Conservation (phyloP, 768 basidiomycete species). For the Xanthoconium stramineum region DNA sequence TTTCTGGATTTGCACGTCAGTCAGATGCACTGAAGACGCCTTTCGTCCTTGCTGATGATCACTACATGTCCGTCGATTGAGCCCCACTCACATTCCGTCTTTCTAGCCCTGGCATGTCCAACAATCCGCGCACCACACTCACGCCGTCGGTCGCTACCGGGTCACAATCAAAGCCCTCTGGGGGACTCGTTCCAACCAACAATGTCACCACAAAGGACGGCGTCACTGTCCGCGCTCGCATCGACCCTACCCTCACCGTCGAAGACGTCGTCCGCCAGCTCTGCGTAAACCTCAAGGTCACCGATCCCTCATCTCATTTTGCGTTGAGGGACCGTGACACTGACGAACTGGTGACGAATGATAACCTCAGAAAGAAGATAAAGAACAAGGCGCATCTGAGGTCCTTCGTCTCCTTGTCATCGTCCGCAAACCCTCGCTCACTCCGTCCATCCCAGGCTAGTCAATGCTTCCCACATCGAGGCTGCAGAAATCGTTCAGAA, state of each 20-base stretch:
- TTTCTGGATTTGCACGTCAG: slow-evolving; percentile 62
- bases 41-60: slow-evolving; percentile 42
- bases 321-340: slow-evolving; percentile 75
- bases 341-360: slow-evolving; percentile 82
- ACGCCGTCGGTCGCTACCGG: slow-evolving; percentile 32
- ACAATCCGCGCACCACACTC: slow-evolving; percentile 28
- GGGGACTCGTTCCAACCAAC: slow-evolving; percentile 72
- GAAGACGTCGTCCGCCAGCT: slow-evolving; percentile 83
- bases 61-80: too few species aligned
- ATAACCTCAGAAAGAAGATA: slow-evolving; percentile 81
- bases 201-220: slow-evolving; percentile 78
- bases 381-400: slow-evolving; percentile 74
- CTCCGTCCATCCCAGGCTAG: slow-evolving; percentile 49
- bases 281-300: slow-evolving; percentile 76
- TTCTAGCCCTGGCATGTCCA: slow-evolving; percentile 22
- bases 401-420: slow-evolving; percentile 39
- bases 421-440: background rate
- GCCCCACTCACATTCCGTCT: too few species aligned
- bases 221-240: slow-evolving; percentile 72
- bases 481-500: slow-evolving; percentile 74
- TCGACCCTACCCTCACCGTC: slow-evolving; percentile 80
- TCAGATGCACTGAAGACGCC: slow-evolving; percentile 44
- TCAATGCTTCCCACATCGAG: slow-evolving; percentile 76
- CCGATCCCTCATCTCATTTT: slow-evolving; percentile 67
- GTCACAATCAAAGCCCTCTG: slow-evolving; percentile 38